These are phyloP conservation scores for Chrysopogon serrulatus DNA, from an alignment of 176 grass and related monocot species.

Conservation along the genomic window DNA sequence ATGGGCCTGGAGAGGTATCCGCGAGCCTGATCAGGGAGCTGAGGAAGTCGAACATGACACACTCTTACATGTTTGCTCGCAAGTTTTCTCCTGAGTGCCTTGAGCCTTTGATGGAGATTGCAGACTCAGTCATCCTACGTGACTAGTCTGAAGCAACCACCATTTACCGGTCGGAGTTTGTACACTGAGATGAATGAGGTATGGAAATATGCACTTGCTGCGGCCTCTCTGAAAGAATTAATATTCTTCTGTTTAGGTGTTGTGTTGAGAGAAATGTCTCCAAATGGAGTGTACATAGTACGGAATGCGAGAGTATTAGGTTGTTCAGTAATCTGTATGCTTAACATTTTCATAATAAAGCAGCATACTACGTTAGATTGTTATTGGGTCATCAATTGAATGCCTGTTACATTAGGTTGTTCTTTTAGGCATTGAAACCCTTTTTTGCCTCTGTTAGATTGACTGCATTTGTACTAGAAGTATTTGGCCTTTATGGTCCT, in stretches of 20 bases:
- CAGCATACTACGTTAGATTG: constrained; percentile 13
- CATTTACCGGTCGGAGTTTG: constrained; percentile 27
- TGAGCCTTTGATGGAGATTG: constrained; percentile 71
- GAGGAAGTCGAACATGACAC: constrained; percentile 67
- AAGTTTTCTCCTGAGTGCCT: constrained; percentile 87
- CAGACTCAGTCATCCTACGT: constrained; percentile 65
- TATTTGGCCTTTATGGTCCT: background rate
- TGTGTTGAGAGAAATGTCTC: constrained; percentile 43
- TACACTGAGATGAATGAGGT: constrained; percentile 36
- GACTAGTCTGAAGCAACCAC: constrained; percentile 42
- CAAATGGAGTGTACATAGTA: constrained; percentile 46
- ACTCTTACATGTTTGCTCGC: constrained; percentile 78
- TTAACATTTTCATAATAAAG: constrained; percentile 47
- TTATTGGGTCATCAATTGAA: background rate
- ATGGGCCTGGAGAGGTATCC: constrained; percentile 50
- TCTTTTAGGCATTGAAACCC: background rate
- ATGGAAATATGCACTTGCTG: constrained; percentile 14
- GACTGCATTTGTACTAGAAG: background rate
- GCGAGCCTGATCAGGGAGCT: constrained; percentile 53
- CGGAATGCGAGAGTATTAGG: constrained; percentile 32
- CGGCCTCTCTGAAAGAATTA: constrained; percentile 1
- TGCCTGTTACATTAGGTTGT: background rate
- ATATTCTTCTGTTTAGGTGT: constrained; percentile 40
- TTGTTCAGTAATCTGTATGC: constrained; percentile 38
- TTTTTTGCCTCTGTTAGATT: background rate